These are phyloP conservation scores for Alternaria viburni DNA, from an alignment of 2,329 filamentous ascomycete species.

Conservation along the genomic window DNA sequence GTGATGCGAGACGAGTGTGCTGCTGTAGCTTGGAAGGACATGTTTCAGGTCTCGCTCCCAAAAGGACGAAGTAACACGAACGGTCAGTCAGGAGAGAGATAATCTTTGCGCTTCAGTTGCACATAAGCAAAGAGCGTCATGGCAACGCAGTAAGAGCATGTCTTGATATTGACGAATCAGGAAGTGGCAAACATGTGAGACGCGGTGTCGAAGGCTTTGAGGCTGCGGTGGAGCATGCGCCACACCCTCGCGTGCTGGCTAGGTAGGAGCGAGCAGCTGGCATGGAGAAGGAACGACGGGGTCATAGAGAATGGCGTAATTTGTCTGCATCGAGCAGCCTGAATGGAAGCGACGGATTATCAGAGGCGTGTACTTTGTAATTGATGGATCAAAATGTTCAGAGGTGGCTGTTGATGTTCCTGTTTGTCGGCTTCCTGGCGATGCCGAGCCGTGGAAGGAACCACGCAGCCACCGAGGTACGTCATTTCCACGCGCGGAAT, in stretches of 20 bases:
- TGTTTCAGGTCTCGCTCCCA: slow-evolving; percentile 5
- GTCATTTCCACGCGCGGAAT: slow-evolving; percentile 26
- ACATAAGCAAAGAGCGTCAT: slow-evolving; percentile 18
- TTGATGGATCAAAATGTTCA: not conserved
- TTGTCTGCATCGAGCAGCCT: not conserved
- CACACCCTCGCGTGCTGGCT: slow-evolving; percentile 6
- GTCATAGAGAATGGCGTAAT: not conserved
- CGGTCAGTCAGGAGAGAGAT: slow-evolving; percentile 12
- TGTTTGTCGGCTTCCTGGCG: not conserved
- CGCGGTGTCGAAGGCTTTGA: slow-evolving; percentile 15
- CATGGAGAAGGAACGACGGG: not conserved
- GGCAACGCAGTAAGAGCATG: slow-evolving; percentile 17
- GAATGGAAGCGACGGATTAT: not conserved
- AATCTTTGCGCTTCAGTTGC: not conserved
- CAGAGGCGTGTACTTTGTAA: not conserved
- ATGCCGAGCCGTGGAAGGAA: not conserved
- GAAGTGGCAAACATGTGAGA: slow-evolving; percentile 17
- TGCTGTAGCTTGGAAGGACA: slow-evolving; percentile 40
- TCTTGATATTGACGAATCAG: slow-evolving; percentile 30
- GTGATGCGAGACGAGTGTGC: slow-evolving; percentile 42
- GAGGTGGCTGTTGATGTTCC: not conserved
- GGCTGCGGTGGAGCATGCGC: slow-evolving; percentile 12
- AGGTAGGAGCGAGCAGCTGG: not conserved
- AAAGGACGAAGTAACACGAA: not conserved
- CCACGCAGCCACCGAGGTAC: slow-evolving; percentile 1